Evolutionary conservation across 1,139 yeast genomes (phyloP).

Genomic region (Yamadazyma sp.): DNA sequence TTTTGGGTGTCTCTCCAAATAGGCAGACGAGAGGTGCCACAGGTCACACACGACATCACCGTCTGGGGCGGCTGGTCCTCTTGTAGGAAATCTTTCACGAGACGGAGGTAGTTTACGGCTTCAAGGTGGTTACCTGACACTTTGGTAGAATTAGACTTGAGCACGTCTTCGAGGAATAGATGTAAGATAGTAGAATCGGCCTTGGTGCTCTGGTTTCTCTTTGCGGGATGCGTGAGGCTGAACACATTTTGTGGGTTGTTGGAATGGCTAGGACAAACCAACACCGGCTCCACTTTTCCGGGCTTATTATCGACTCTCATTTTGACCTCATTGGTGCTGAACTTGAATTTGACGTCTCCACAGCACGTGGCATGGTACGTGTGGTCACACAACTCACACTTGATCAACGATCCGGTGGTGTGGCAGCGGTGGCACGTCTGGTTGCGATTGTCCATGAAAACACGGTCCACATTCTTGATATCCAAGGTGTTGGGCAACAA

Average conservation of each 20-base stretch:
- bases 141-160: slow-evolving; percentile 20
- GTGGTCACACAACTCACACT: slow-evolving; percentile 10
- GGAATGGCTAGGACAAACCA: slow-evolving; percentile 47
- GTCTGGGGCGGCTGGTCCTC: slow-evolving; percentile 2
- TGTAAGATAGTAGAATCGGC: slow-evolving; percentile 40
- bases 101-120: slow-evolving; percentile 26
- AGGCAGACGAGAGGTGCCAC: slow-evolving; percentile 25
- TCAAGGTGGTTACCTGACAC: slow-evolving; percentile 34
- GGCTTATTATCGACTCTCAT: slow-evolving; percentile 24
- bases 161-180: slow-evolving; percentile 42
- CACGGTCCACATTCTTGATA: slow-evolving; percentile 31
- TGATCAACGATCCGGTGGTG: slow-evolving; percentile 8
- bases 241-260: too few relatives aligned
- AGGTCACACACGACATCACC: slow-evolving; percentile 18
- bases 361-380: slow-evolving; percentile 70
- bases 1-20: slow-evolving; percentile 35
- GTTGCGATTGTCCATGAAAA: slow-evolving; percentile 25
- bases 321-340: slow-evolving; percentile 27
- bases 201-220: slow-evolving; percentile 23
- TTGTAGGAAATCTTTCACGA: slow-evolving; percentile 1
- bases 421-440: slow-evolving; percentile 16
- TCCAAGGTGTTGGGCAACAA: slow-evolving; percentile 20
- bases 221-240: slow-evolving; percentile 32
- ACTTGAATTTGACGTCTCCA: slow-evolving; percentile 43
- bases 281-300: slow-evolving; percentile 44